Evolutionary conservation across 2,329 filamentous ascomycete species (phyloP).

Genomic region (Cercospora janseana): DNA sequence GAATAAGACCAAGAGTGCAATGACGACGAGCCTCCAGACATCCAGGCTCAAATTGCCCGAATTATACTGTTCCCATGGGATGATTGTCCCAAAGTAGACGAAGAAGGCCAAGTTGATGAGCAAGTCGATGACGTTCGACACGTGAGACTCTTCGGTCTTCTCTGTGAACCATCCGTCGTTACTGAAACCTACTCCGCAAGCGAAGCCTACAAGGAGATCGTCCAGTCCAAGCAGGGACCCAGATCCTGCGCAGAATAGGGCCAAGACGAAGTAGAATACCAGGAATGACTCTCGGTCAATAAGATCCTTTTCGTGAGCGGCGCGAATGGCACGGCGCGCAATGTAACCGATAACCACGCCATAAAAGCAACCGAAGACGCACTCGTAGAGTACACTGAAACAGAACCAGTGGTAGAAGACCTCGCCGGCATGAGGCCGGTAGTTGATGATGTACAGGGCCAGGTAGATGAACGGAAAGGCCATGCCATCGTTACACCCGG

Average conservation of each 20-base stretch:
- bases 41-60: conserved; percentile 66
- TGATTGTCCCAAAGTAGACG: conserved; percentile 94
- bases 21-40: conserved; percentile 89
- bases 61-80: conserved; percentile 94
- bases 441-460: conserved; percentile 83
- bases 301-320: conserved; percentile 75
- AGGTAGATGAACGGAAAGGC: conserved; percentile 97
- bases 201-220: conserved; percentile 90
- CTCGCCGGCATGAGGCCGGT: conserved; percentile 64
- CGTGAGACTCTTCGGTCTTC: conserved; percentile 97
- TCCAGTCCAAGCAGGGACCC: conserved; percentile 89
- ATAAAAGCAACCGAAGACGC: conserved; percentile 84
- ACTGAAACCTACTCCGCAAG: conserved; percentile 95
- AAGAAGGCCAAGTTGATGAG: conserved; percentile 97
- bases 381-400: conserved; percentile 89
- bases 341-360: conserved; percentile 86
- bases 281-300: conserved; percentile 97
- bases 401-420: conserved; percentile 86
- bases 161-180: conserved; percentile 99
- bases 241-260: conserved; percentile 91
- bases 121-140: conserved; percentile 98
- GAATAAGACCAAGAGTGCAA: conserved; percentile 88
- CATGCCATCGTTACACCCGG: conserved; percentile 99
- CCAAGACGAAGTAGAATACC: conserved; percentile 97
- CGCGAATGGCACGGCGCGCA: conserved; percentile 86